phyloP scores from a whole-genome alignment of 495 filamentous ascomycete species.

The Podospora conica region DNA sequence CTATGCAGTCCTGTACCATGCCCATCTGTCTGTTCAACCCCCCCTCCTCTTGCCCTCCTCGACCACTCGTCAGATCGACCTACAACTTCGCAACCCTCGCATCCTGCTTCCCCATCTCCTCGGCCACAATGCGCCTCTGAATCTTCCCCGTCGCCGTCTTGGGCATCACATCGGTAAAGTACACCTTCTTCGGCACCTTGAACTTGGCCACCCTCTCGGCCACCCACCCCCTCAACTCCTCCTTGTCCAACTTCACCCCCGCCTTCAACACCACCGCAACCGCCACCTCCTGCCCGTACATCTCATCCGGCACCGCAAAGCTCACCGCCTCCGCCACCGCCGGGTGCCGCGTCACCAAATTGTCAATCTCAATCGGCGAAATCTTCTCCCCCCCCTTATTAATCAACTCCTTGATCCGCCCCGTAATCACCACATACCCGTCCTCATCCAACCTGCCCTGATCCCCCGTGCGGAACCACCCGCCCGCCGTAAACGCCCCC shows the following conservation, averaged over 20 bases:
- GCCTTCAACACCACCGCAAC: constrained; percentile 69
- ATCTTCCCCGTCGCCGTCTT: constrained; percentile 91
- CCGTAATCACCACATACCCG: constrained; percentile 70
- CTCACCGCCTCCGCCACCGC: constrained; percentile 69
- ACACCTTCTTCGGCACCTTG: constrained; percentile 83
- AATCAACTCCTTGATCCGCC: constrained; percentile 78
- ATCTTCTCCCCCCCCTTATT: constrained; percentile 83
- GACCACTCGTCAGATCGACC: background rate
- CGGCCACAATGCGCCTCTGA: constrained; percentile 72
- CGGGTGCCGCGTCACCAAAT: constrained; percentile 62
- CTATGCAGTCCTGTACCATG: background rate
- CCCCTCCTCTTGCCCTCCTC: background rate
- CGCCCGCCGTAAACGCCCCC: constrained; percentile 52
- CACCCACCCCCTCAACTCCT: constrained; percentile 62
- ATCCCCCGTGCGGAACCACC: constrained; percentile 81
- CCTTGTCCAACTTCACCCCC: constrained; percentile 43
- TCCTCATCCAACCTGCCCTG: constrained; percentile 70
- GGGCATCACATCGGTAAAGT: constrained; percentile 72
- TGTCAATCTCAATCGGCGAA: constrained; percentile 77
- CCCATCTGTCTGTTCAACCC: background rate
- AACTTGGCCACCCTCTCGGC: constrained; percentile 65
- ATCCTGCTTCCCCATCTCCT: constrained; percentile 62
- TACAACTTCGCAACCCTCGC: constrained; percentile 36
- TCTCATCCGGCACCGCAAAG: constrained; percentile 69
- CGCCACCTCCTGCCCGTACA: constrained; percentile 77